A percentile compares a stretch with the other conserved stretches of the same genome.
phyloP scores from a whole-genome alignment of 2,329 filamentous ascomycete genomes.

The Bipolaris oryzae region DNA sequence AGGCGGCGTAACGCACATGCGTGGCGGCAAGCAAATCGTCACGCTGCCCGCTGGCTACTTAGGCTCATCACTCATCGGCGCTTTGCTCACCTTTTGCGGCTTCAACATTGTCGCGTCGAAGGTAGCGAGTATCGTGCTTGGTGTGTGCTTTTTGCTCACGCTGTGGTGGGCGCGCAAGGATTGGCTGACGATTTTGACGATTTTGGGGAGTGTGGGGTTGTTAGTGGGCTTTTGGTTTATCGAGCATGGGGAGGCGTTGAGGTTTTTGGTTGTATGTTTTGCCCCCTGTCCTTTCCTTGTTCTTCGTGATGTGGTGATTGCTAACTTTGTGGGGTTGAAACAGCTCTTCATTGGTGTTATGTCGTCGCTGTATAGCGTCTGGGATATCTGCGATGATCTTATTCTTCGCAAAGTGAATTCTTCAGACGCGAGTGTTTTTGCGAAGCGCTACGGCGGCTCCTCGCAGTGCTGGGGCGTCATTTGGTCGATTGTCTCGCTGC shows the following conservation, averaged over 20 bases:
- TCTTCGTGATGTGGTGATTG: too few relatives aligned
- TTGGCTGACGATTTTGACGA: slow-evolving; percentile 75
- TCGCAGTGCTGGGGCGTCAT: slow-evolving; percentile 82
- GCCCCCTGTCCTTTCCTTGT: too few relatives aligned
- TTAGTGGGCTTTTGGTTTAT: slow-evolving; percentile 82
- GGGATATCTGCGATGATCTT: slow-evolving; percentile 85
- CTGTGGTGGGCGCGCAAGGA: slow-evolving; percentile 81
- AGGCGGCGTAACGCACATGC: slow-evolving; percentile 79
- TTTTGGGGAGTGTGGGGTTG: slow-evolving; percentile 72
- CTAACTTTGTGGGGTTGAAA: neutral
- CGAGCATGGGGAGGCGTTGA: slow-evolving; percentile 72
- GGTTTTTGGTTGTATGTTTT: slow-evolving; percentile 68
- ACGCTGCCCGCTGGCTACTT: slow-evolving; percentile 80
- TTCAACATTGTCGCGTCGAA: slow-evolving; percentile 84
- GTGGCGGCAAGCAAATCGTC: slow-evolving; percentile 71
- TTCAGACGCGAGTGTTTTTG: slow-evolving; percentile 80
- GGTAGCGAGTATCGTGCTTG: slow-evolving; percentile 74
- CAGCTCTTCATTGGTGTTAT: slow-evolving; percentile 81
- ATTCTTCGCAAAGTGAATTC: slow-evolving; percentile 81
- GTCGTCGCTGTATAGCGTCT: slow-evolving; percentile 79
- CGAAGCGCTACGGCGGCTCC: slow-evolving; percentile 76
- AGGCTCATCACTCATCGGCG: slow-evolving; percentile 77
- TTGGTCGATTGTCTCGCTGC: slow-evolving; percentile 74
- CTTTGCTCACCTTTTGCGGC: slow-evolving; percentile 77
- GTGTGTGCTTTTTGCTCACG: slow-evolving; percentile 76